Conservation (phyloP, 768 basidiomycete genomes). For the Phylloporus rhodoxanthus region DNA sequence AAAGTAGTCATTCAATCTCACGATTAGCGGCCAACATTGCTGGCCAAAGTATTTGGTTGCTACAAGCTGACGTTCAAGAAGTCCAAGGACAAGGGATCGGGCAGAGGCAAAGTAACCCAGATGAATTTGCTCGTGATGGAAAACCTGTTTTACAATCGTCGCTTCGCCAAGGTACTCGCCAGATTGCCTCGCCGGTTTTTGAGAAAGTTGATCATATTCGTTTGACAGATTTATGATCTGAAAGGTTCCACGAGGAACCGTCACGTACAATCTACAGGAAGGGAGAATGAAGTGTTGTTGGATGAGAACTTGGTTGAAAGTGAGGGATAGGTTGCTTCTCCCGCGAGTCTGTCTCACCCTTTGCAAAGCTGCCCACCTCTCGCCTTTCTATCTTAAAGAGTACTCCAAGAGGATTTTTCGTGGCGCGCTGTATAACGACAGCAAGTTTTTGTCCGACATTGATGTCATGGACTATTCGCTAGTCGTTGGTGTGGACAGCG, state of each 20-base stretch:
- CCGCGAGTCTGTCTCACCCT: conserved; percentile 6
- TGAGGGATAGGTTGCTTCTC: conserved; percentile 31
- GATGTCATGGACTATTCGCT: conserved; percentile 98
- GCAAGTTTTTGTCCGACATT: conserved; percentile 87
- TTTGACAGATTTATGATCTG: conserved; percentile 81
- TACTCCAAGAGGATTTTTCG: conserved; percentile 90
- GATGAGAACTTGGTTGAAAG: conserved; percentile 96
- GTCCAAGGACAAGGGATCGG: conserved; percentile 55
- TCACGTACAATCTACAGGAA: conserved; percentile 83
- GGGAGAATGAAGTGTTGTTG: conserved; percentile 88
- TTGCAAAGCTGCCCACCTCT: conserved; percentile 66
- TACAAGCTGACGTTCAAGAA: conserved; percentile 91
- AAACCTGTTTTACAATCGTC: conserved; percentile 89
- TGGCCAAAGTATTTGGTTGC: conserved; percentile 96
- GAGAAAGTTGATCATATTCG: conserved; percentile 1
- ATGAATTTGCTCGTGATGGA: conserved; percentile 99
- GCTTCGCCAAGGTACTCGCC: conserved; percentile 71
- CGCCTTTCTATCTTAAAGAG: conserved; percentile 93
- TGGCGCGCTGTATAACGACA: conserved; percentile 90
- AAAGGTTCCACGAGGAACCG: conserved; percentile 95
- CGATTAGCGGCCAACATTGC: conserved; percentile 77
- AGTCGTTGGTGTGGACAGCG: conserved; percentile 90
- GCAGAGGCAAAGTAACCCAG: conserved; percentile 72
- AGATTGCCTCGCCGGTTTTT: background rate
- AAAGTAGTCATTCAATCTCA: conserved; percentile 4